A percentile compares a stretch with the other conserved stretches of the same genome.
These are phyloP conservation scores for Lentinula novae-zelandiae DNA, from an alignment of 1,284 basidiomycete genomes.

Conservation along the genomic window DNA sequence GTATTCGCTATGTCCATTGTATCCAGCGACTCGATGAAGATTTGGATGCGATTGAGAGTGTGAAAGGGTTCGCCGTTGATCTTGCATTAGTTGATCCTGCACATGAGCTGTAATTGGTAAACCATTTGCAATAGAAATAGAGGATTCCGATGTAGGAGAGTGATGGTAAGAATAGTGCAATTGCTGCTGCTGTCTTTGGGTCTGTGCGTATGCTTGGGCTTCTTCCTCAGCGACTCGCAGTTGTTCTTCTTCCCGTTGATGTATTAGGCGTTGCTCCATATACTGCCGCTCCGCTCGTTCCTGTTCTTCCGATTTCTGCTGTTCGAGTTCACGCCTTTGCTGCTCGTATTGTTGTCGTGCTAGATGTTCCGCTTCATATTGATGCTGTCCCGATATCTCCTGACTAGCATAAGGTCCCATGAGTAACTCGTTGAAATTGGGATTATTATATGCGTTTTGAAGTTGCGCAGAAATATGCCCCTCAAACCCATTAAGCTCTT, in stretches of 20 bases:
- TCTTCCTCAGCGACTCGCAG: conserved; percentile 5
- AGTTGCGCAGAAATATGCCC: conserved; percentile 54
- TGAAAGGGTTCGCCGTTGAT: conserved; percentile 8
- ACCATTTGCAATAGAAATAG: conserved; percentile 10
- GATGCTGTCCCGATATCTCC: conserved; percentile 15
- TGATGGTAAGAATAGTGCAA: conserved; percentile 16
- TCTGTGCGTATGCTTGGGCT: not conserved
- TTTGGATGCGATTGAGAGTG: conserved; percentile 21
- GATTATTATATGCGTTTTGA: conserved; percentile 39
- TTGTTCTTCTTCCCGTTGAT: conserved; percentile 19
- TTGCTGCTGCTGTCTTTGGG: conserved; percentile 15
- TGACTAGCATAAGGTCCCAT: conserved; percentile 12
- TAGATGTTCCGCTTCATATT: conserved; percentile 16
- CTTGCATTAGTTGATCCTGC: conserved; percentile 4
- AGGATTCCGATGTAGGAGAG: conserved; percentile 3
- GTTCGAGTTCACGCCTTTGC: conserved; percentile 17
- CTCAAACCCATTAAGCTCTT: conserved; percentile 57
- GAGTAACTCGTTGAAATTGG: conserved; percentile 24
- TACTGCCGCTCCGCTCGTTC: conserved; percentile 19
- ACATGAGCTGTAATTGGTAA: conserved; percentile 10
- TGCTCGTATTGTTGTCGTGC: not conserved
- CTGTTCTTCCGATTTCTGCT: conserved; percentile 22
- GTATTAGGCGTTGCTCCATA: conserved; percentile 22
- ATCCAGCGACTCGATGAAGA: conserved; percentile 16
- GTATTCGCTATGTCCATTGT: conserved; percentile 18